phyloP scores from a whole-genome alignment of 2,329 filamentous ascomycete species.

The Cercospora berteroae region DNA sequence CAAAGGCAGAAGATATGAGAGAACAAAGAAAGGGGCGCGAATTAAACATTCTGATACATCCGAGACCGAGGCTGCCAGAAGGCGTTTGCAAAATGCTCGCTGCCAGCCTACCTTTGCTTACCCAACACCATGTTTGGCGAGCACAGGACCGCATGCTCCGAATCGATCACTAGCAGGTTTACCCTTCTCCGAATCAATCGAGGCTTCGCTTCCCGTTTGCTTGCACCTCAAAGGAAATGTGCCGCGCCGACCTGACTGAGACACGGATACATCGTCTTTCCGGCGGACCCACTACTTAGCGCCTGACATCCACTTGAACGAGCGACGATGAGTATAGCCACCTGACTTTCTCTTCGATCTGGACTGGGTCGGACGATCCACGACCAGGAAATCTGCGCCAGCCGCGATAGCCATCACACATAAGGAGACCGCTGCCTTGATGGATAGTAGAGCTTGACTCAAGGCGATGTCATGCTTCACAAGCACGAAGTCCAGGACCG shows the following conservation, averaged over 20 bases:
- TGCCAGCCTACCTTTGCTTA: not conserved
- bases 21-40: not conserved
- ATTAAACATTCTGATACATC: not conserved
- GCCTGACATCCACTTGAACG: not conserved
- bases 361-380: not conserved
- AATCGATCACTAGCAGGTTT: not conserved
- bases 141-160: not conserved
- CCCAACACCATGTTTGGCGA: not conserved
- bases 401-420: conserved; percentile 11
- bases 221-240: not conserved
- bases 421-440: conserved; percentile 2
- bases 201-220: not conserved
- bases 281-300: not conserved
- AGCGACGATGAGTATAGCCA: not conserved
- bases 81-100: not conserved
- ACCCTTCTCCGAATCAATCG: not conserved
- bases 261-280: not conserved
- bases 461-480: not conserved
- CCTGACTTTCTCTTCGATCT: not conserved
- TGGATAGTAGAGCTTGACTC: not conserved
- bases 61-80: not conserved
- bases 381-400: conserved; percentile 3
- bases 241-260: not conserved
- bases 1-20: not conserved
- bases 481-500: not conserved